Evolutionary conservation across 2,329 filamentous ascomycete genomes (phyloP).

Genomic region (Epichloe coenophiala): DNA sequence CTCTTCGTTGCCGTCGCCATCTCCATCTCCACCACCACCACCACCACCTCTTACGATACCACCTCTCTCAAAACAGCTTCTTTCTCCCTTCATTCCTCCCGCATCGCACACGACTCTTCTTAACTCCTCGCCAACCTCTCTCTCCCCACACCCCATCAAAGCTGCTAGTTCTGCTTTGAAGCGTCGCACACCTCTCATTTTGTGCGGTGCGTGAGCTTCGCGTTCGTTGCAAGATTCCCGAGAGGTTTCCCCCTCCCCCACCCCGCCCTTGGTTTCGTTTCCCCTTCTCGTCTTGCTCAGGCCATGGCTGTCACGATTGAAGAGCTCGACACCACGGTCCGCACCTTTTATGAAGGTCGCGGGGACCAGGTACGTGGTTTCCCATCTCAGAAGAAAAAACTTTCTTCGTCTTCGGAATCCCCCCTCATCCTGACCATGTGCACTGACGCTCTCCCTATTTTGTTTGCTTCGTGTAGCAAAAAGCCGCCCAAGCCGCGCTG

Average conservation of each 20-base stretch:
- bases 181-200: constrained; percentile 11
- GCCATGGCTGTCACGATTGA: constrained; percentile 62
- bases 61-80: constrained; percentile 2
- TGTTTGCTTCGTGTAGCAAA: constrained; percentile 53
- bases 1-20: neutral
- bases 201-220: constrained; percentile 14
- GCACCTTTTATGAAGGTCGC: constrained; percentile 87
- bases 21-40: neutral
- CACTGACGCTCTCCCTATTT: constrained; percentile 25
- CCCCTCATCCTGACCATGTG: neutral
- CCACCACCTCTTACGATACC: constrained; percentile 1
- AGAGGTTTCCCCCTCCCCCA: constrained; percentile 7
- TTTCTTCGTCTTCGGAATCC: neutral
- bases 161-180: constrained; percentile 6
- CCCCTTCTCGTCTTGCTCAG: constrained; percentile 20
- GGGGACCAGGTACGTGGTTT: constrained; percentile 64
- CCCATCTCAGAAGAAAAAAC: neutral
- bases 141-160: neutral
- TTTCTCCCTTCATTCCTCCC: constrained; percentile 3
- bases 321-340: constrained; percentile 94
- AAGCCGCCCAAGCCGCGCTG: constrained; percentile 81
- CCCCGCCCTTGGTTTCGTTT: constrained; percentile 17
- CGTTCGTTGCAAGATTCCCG: constrained; percentile 7
- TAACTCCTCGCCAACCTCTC: neutral
- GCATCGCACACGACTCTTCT: constrained; percentile 4